Evolutionary conservation across 495 filamentous ascomycete genomes (phyloP).

Genomic region (Lophiotrema nucula): DNA sequence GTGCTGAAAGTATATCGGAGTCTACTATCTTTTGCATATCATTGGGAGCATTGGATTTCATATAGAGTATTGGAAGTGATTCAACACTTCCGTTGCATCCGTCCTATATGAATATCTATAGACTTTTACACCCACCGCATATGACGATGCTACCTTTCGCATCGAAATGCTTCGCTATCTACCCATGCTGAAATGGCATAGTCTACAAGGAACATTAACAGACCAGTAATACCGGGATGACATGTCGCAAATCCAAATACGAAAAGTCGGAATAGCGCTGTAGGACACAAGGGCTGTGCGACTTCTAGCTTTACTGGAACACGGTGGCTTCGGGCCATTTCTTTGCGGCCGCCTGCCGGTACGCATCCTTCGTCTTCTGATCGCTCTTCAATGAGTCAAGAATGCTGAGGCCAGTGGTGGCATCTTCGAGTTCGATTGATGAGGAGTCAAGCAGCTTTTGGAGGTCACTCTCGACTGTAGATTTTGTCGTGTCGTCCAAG

Average conservation of each 20-base stretch:
- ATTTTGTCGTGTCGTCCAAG: constrained; percentile 56
- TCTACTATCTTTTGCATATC: too few relatives aligned
- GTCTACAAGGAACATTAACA: neutral
- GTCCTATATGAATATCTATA: neutral
- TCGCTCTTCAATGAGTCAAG: constrained; percentile 62
- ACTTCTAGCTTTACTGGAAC: constrained; percentile 42
- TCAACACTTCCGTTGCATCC: too few relatives aligned
- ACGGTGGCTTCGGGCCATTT: constrained; percentile 71
- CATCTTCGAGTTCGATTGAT: constrained; percentile 59
- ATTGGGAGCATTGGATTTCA: too few relatives aligned
- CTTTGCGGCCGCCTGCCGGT: constrained; percentile 60
- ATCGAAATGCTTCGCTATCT: too few relatives aligned
- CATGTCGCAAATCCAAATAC: too few relatives aligned
- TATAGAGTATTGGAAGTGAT: too few relatives aligned
- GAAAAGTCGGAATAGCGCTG: too few relatives aligned
- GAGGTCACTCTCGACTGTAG: constrained; percentile 61
- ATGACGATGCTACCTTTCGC: too few relatives aligned
- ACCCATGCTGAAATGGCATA: neutral
- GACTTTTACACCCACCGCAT: too few relatives aligned
- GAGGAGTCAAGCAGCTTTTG: constrained; percentile 55
- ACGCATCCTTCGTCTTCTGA: constrained; percentile 51
- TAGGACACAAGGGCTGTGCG: too few relatives aligned
- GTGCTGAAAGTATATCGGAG: too few relatives aligned
- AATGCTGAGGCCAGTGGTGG: constrained; percentile 56
- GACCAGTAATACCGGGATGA: too few relatives aligned